phyloP scores from a whole-genome alignment of 140 eudicot species.

The Cichorium intybus region DNA sequence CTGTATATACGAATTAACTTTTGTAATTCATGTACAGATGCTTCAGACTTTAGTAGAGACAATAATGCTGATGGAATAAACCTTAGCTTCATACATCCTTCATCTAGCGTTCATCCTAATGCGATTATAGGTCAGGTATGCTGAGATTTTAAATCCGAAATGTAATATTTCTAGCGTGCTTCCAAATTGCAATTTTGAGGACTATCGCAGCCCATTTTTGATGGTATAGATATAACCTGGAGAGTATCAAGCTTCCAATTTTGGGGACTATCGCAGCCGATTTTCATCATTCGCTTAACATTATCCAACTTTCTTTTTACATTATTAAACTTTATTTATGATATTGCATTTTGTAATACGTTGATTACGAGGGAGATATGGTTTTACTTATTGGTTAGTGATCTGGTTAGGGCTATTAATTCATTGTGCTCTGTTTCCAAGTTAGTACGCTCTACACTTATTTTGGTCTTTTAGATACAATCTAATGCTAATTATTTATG shows the following conservation, averaged over 20 bases:
- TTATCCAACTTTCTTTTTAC: not conserved
- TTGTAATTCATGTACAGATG: constrained; percentile 28
- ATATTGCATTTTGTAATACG: no score
- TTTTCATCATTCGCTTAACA: no score
- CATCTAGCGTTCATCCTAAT: constrained; percentile 77
- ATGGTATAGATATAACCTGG: not conserved
- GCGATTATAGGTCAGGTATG: constrained; percentile 82
- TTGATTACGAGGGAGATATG: no score
- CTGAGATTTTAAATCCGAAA: not conserved
- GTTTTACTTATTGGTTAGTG: no score
- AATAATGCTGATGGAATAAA: constrained; percentile 14
- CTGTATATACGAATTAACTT: not conserved
- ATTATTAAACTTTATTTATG: no score
- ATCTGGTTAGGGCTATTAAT: no score
- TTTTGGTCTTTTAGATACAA: not conserved
- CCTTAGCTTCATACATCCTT: constrained; percentile 65
- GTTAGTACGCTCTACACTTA: constrained; percentile 29
- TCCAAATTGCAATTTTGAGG: not conserved
- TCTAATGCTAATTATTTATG: no score
- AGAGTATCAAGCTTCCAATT: not conserved
- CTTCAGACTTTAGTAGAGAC: constrained; percentile 21
- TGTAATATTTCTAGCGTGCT: constrained; percentile 1
- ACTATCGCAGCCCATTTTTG: not conserved
- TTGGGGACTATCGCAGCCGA: no score
- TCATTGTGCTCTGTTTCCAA: constrained; percentile 77